phyloP scores from a whole-genome alignment of 1,284 basidiomycete genomes.

The Schizophyllum amplum region DNA sequence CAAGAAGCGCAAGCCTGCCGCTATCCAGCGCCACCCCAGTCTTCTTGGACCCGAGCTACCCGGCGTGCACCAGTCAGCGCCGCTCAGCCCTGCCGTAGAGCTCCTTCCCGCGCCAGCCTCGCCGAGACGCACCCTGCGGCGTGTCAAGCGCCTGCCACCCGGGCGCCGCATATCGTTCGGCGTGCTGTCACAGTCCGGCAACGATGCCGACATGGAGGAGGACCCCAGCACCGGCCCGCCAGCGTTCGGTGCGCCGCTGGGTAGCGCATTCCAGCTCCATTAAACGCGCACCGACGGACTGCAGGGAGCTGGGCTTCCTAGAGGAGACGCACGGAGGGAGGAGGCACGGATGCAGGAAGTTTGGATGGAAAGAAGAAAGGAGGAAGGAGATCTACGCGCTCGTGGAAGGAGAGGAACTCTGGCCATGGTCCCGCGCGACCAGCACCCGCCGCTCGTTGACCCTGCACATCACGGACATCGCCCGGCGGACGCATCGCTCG shows the following conservation, averaged over 20 bases:
- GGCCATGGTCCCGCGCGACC: too few relatives aligned
- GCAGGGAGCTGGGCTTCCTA: constrained; percentile 4
- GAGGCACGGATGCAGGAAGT: not conserved
- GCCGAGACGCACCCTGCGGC: constrained; percentile 9
- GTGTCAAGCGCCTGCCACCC: constrained; percentile 12
- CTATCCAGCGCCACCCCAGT: constrained; percentile 47
- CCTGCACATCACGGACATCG: not conserved
- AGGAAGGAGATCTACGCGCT: not conserved
- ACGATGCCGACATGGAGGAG: constrained; percentile 23
- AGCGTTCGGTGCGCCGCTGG: constrained; percentile 25
- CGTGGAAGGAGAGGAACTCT: not conserved
- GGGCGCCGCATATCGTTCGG: constrained; percentile 13
- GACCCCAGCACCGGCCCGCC: constrained; percentile 2
- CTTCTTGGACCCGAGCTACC: constrained; percentile 49
- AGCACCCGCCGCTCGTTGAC: not conserved
- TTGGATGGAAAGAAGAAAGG: too few relatives aligned
- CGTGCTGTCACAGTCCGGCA: constrained; percentile 11
- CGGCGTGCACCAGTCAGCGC: constrained; percentile 14
- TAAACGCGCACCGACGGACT: constrained; percentile 19
- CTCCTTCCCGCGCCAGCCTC: constrained; percentile 6
- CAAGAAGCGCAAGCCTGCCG: constrained; percentile 26
- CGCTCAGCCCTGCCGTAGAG: constrained; percentile 6
- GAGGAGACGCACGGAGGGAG: not conserved
- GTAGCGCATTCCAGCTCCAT: constrained; percentile 54
- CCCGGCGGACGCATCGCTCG: too few relatives aligned